Evolutionary conservation across 192 early-diverging fungal genomes (phyloP), one percentile per base, ranked within the genome.

Genomic region (Backusella psychrophila): DNA sequence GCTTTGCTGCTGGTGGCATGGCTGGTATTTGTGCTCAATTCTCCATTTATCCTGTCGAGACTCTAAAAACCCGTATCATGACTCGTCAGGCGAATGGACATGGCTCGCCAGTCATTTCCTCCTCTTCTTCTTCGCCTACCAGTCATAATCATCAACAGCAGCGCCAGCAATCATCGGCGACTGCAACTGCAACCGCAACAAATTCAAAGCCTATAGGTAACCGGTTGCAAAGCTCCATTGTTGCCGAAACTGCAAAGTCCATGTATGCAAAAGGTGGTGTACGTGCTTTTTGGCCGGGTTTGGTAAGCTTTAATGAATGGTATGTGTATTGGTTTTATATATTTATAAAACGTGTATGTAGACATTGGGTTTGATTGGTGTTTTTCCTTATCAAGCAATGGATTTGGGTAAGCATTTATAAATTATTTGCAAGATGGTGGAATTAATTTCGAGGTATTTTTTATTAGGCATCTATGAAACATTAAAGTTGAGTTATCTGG

Each of bases 381-480:
- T 94, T 41, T 89, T 94, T 36, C 93, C 93, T 17, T 94, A 93
- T 83, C 89, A 90, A 38, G 93, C 91, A 11, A 87, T 93, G 66
- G 91, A 94, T 80, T 39, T 77, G 7, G 76, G 75, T 76, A 70
- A 34, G 42, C 9, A 49, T 19, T 6, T 26, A 49, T 21, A 4
- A 35, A 26, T 23, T 33, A 2, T 31, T 12, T 12, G 12, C 33
- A 2, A 66, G 12, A 31, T 3, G 12, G 15, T 17, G 4, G 3
- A 14, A 34, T 33, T 66, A 26, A 15, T 35, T 34, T 4, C 19
- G 34, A 56, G 21, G 21, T 42, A 15, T 14, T 74, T 5, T 36
- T 23, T 74, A 33, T 33, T 92, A 75, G 87, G 85, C 14, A 87
- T 92, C 41, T 94, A 89, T 81, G 93, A 94, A 75, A 91, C 89